Conservation (phyloP, 768 basidiomycete genomes). For the Neoboletus brunneissimus region DNA sequence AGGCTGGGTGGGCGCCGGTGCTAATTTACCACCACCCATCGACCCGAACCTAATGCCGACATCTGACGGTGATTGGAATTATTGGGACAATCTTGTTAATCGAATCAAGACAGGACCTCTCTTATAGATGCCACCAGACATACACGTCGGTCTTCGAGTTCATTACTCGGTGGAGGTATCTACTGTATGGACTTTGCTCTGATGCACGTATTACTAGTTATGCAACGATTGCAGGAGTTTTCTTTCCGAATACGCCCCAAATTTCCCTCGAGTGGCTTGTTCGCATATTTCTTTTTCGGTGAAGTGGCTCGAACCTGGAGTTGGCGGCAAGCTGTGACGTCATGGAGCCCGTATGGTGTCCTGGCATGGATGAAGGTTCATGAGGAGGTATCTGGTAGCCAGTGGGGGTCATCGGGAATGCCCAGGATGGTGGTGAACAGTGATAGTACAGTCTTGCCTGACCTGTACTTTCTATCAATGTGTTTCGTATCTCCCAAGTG, state of each 20-base stretch:
- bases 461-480: background rate
- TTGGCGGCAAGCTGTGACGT: background rate
- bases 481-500: background rate
- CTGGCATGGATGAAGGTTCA: background rate
- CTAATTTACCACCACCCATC: constrained; percentile 37
- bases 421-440: too few relatives aligned
- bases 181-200: constrained; percentile 2
- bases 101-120: constrained; percentile 41
- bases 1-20: constrained; percentile 51
- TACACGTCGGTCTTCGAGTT: constrained; percentile 4
- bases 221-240: constrained; percentile 1
- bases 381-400: background rate
- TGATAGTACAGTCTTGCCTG: too few relatives aligned
- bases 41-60: constrained; percentile 48
- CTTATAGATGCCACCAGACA: constrained; percentile 19
- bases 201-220: constrained; percentile 11
- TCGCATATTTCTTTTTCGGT: background rate
- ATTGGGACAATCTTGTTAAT: constrained; percentile 79
- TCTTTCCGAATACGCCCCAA: background rate
- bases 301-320: too few relatives aligned
- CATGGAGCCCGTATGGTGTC: background rate
- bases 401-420: background rate
- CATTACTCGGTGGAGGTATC: constrained; percentile 5
- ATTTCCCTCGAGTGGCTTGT: background rate
- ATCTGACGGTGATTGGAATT: constrained; percentile 69